Evolutionary conservation across 2,329 filamentous ascomycete genomes (phyloP).

Genomic region (Scedosporium minutisporum): DNA sequence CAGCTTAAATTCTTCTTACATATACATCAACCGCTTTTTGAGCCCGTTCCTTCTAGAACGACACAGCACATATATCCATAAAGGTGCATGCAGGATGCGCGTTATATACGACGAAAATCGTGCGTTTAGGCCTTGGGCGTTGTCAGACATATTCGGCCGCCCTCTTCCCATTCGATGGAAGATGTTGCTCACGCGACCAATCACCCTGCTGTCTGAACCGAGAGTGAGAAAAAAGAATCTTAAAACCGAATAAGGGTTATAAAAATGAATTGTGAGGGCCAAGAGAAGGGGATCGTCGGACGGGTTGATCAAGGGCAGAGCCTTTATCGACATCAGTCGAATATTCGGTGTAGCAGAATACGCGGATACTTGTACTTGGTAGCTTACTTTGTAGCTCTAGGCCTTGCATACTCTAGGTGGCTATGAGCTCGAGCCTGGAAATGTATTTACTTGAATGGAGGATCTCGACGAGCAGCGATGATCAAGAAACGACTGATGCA

Average conservation of each 20-base stretch:
- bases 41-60: background rate
- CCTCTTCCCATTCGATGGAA: background rate
- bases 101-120: background rate
- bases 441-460: too few relatives aligned
- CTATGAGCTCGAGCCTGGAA: too few relatives aligned
- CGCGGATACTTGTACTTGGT: too few relatives aligned
- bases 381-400: too few relatives aligned
- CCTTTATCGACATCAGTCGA: too few relatives aligned
- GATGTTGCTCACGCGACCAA: background rate
- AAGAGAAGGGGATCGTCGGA: background rate
- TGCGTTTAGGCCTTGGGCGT: background rate
- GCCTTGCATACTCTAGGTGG: too few relatives aligned
- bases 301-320: background rate
- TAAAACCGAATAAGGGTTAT: background rate
- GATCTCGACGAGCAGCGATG: too few relatives aligned
- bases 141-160: background rate
- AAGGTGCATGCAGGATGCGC: background rate
- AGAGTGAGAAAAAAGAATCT: too few relatives aligned
- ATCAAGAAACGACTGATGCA: background rate
- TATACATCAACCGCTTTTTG: background rate
- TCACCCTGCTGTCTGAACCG: background rate
- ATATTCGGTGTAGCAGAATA: too few relatives aligned
- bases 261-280: background rate
- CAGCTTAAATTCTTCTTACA: background rate
- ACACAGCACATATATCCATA: background rate